Percentiles rank a stretch among this genome's conserved stretches.
These are phyloP conservation scores for Tetradesmus obliquus DNA, from an alignment of 139 green algal genomes.

Conservation along the genomic window DNA sequence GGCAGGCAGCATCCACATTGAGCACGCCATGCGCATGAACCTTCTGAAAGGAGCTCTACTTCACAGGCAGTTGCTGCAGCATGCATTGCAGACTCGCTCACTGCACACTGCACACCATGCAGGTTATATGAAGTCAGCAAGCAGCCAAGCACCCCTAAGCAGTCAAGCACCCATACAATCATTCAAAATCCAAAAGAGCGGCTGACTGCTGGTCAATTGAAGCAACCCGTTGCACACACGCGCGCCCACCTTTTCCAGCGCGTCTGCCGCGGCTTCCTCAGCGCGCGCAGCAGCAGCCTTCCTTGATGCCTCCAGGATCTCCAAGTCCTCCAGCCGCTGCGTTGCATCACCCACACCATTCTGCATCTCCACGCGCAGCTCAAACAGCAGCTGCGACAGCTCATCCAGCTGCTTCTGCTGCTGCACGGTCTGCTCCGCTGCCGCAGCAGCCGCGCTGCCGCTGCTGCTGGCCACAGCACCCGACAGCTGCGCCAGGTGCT, in stretches of 20 bases:
- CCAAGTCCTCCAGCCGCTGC: slow-evolving; percentile 7
- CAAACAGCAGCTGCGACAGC: slow-evolving; percentile 15
- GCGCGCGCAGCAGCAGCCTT: slow-evolving; percentile 37
- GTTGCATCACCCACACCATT: slow-evolving; percentile 18
- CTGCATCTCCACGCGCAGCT: slow-evolving; percentile 37
- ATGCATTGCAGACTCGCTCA: too few species aligned
- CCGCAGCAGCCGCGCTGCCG: neutral
- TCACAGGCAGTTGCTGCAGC: too few species aligned
- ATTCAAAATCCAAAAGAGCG: too few species aligned
- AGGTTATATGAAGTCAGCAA: too few species aligned
- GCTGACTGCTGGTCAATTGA: too few species aligned
- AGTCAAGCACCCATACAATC: neutral
- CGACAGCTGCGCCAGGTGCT: neutral
- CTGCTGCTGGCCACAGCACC: slow-evolving; percentile 10
- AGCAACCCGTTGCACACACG: too few species aligned
- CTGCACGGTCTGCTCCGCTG: neutral
- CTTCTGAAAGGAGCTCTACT: too few species aligned
- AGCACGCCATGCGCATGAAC: too few species aligned
- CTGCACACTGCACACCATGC: too few species aligned
- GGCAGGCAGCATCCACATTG: too few species aligned
- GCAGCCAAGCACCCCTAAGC: too few species aligned
- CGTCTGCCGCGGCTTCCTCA: slow-evolving; percentile 33
- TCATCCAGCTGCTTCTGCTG: slow-evolving; percentile 37
- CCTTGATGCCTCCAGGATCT: slow-evolving; percentile 34
- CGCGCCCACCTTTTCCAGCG: slow-evolving; percentile 23